Conservation (phyloP, 148 eudicot genomes). For the Diospyros lotus region DNA sequence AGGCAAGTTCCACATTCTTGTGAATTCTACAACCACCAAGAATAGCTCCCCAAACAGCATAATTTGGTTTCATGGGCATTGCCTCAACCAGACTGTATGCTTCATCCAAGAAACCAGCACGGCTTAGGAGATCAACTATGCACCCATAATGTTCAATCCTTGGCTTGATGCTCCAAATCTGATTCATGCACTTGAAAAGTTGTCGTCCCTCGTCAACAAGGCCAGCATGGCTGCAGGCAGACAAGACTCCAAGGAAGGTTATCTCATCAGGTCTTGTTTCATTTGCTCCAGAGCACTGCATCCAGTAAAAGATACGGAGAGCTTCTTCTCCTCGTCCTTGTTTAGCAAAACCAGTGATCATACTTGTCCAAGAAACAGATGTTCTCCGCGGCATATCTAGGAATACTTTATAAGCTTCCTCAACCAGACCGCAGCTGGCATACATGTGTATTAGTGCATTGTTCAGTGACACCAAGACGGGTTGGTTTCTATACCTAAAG, state of each 20-base stretch:
- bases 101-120: constrained; percentile 56
- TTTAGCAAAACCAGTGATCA: constrained; percentile 68
- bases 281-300: constrained; percentile 27
- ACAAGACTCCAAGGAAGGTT: constrained; percentile 53
- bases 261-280: constrained; percentile 47
- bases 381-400: constrained; percentile 34
- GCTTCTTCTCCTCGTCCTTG: constrained; percentile 62
- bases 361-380: constrained; percentile 63
- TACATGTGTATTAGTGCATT: constrained; percentile 70
- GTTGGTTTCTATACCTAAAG: constrained; percentile 12
- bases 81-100: constrained; percentile 35
- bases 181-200: constrained; percentile 42
- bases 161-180: constrained; percentile 42
- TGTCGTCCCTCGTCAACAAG: constrained; percentile 41
- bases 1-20: constrained; percentile 46
- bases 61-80: constrained; percentile 61
- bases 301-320: constrained; percentile 37
- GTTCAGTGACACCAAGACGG: constrained; percentile 25
- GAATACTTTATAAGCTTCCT: constrained; percentile 50
- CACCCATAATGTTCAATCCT: constrained; percentile 67
- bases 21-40: constrained; percentile 65
- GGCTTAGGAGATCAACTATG: constrained; percentile 60
- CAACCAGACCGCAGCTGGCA: constrained; percentile 55
- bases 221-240: constrained; percentile 68
- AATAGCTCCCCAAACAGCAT: constrained; percentile 60